Evolutionary conservation across 257 asterid species (phyloP).

Genomic region (Solanum rostratum): DNA sequence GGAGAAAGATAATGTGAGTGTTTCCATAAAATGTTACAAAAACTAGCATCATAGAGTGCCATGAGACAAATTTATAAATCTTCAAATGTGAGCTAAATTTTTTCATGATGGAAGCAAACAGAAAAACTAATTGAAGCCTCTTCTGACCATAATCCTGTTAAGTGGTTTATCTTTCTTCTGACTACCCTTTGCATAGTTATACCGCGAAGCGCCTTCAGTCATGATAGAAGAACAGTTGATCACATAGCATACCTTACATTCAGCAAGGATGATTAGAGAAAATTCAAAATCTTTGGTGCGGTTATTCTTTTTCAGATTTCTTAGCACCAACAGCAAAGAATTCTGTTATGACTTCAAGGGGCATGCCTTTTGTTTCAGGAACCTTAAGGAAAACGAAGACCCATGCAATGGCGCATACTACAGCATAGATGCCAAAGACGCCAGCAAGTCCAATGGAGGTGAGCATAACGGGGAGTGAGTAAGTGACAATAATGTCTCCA

Average conservation of each 20-base stretch:
- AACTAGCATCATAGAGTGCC: not conserved
- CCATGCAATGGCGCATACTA: constrained; percentile 60
- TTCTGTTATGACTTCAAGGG: constrained; percentile 85
- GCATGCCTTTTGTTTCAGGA: constrained; percentile 97
- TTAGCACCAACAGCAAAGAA: constrained; percentile 82
- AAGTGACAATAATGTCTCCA: constrained; percentile 75
- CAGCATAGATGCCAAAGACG: constrained; percentile 65
- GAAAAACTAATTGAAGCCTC: not conserved
- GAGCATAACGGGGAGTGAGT: constrained; percentile 67
- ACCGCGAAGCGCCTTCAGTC: not conserved
- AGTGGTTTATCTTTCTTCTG: not conserved
- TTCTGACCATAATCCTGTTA: not conserved
- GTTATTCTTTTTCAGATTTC: constrained; percentile 17
- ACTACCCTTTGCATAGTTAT: not conserved
- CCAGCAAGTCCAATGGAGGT: constrained; percentile 64
- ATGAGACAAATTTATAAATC: not conserved
- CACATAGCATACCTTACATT: not conserved
- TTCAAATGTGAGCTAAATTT: not conserved
- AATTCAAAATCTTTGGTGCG: not conserved
- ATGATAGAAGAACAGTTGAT: not conserved
- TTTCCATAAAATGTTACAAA: not conserved
- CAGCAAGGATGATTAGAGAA: not conserved
- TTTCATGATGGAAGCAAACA: not conserved
- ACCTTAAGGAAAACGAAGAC: constrained; percentile 64
- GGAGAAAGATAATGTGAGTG: not conserved